Percentiles rank a stretch among this genome's conserved stretches.
Conservation (phyloP, 108 stramenopile genomes). For the Nannochloropsis salina region DNA sequence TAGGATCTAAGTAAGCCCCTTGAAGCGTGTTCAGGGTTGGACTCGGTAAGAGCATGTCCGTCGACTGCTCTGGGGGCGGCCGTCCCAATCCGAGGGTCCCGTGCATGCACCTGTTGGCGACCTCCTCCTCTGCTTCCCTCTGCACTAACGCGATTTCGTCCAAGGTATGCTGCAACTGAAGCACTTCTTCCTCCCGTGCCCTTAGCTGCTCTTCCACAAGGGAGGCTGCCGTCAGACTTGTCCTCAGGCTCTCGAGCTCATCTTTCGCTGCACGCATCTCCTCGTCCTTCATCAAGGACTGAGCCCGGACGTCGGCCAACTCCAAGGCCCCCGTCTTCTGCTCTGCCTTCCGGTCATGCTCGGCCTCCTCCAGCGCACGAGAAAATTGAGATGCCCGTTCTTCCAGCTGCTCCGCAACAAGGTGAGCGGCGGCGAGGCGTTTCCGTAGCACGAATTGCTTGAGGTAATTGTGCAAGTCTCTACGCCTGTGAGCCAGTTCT, state of each 20-base stretch:
- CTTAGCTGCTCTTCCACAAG: not conserved
- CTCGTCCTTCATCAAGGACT: not conserved
- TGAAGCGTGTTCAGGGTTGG: not conserved
- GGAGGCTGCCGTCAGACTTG: too few relatives aligned
- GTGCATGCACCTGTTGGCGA: not conserved
- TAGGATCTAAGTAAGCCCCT: not conserved
- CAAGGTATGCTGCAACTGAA: not conserved
- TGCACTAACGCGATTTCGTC: not conserved
- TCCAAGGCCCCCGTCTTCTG: not conserved
- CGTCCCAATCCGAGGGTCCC: not conserved
- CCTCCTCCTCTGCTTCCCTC: not conserved
- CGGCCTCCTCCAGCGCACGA: not conserved
- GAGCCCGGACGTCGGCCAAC: not conserved
- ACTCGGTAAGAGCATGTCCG: not conserved
- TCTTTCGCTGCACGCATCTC: not conserved
- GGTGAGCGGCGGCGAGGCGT: not conserved
- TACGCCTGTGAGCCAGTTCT: not conserved
- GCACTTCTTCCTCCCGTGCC: not conserved
- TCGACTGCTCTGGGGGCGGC: not conserved
- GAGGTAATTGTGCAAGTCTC: conserved; percentile 8
- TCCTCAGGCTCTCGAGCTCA: not conserved
- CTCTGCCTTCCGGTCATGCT: not conserved
- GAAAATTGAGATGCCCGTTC: not conserved
- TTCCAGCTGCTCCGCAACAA: not conserved
- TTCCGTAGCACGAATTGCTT: conserved; percentile 3